These are phyloP conservation scores for Danielia reshetovae DNA, from an alignment of 805 yeast species.

Conservation along the genomic window DNA sequence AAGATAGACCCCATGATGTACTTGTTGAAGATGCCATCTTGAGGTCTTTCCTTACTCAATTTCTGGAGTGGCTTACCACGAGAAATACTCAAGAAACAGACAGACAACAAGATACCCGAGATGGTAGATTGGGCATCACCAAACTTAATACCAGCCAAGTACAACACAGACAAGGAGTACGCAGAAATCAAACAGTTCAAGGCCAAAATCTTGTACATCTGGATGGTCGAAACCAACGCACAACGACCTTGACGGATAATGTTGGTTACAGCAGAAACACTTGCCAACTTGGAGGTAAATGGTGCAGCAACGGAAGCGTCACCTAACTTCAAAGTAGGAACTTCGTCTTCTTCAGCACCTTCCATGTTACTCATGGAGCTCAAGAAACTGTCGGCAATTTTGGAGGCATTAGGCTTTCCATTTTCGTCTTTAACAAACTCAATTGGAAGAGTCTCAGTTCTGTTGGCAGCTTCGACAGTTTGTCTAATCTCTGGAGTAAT, in stretches of 20 bases:
- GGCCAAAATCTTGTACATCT: slow-evolving; percentile 97
- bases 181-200: slow-evolving; percentile 96
- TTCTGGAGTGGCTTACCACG: slow-evolving; percentile 89
- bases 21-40: slow-evolving; percentile 90
- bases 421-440: slow-evolving; percentile 17
- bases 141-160: slow-evolving; percentile 94
- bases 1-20: slow-evolving; percentile 97
- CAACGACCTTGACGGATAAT: slow-evolving; percentile 97
- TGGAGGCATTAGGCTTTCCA: slow-evolving; percentile 16
- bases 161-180: slow-evolving; percentile 88
- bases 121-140: slow-evolving; percentile 98
- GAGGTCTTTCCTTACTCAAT: slow-evolving; percentile 91
- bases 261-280: slow-evolving; percentile 88
- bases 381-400: slow-evolving; percentile 60
- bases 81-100: slow-evolving; percentile 92
- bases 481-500: slow-evolving; percentile 71
- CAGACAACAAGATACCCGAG: slow-evolving; percentile 87
- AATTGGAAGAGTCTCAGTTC: slow-evolving; percentile 25
- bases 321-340: slow-evolving; percentile 90
- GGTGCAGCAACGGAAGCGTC: slow-evolving; percentile 99
- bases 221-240: slow-evolving; percentile 94
- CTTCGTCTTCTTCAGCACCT: slow-evolving; percentile 68
- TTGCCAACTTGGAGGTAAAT: slow-evolving; percentile 89
- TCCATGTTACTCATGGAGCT: slow-evolving; percentile 40
- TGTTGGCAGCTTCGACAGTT: slow-evolving; percentile 52